These are phyloP conservation scores for Ophiobolus disseminans DNA, from an alignment of 2,329 filamentous ascomycete genomes.

Conservation along the genomic window DNA sequence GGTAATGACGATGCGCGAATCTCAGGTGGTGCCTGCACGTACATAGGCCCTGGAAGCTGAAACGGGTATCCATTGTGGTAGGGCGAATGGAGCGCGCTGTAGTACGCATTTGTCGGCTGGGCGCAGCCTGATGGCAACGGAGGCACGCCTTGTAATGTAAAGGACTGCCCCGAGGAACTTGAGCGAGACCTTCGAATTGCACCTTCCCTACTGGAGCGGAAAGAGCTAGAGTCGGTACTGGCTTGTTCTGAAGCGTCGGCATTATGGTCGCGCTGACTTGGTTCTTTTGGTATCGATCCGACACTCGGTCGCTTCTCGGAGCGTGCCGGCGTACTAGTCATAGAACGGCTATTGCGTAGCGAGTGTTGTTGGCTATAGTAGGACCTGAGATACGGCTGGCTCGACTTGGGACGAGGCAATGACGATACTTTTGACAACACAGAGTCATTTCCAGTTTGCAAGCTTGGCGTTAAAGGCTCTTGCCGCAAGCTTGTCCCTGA, in stretches of 20 bases:
- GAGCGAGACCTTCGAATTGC: constrained; percentile 18
- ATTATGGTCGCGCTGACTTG: constrained; percentile 2
- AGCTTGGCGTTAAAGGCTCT: constrained; percentile 12
- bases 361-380: constrained; percentile 25
- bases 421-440: constrained; percentile 14
- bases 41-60: constrained; percentile 6
- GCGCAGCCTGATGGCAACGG: constrained; percentile 7
- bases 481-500: constrained; percentile 14
- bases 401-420: constrained; percentile 8
- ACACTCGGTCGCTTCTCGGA: constrained; percentile 15
- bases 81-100: constrained; percentile 1
- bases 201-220: constrained; percentile 14
- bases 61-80: constrained; percentile 9
- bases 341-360: constrained; percentile 18
- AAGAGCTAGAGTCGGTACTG: constrained; percentile 21
- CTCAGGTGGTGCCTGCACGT: not conserved
- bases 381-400: constrained; percentile 10
- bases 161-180: constrained; percentile 19
- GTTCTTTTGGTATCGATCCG: constrained; percentile 1
- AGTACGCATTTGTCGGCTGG: constrained; percentile 1
- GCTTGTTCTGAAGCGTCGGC: constrained; percentile 9
- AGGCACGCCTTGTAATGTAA: constrained; percentile 8
- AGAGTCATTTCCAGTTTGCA: constrained; percentile 15
- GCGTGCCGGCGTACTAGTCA: constrained; percentile 5
- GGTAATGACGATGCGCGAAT: constrained; percentile 1